Evolutionary conservation across 1,139 yeast species (phyloP).

Genomic region (Kurtzmaniella quercitrusa): DNA sequence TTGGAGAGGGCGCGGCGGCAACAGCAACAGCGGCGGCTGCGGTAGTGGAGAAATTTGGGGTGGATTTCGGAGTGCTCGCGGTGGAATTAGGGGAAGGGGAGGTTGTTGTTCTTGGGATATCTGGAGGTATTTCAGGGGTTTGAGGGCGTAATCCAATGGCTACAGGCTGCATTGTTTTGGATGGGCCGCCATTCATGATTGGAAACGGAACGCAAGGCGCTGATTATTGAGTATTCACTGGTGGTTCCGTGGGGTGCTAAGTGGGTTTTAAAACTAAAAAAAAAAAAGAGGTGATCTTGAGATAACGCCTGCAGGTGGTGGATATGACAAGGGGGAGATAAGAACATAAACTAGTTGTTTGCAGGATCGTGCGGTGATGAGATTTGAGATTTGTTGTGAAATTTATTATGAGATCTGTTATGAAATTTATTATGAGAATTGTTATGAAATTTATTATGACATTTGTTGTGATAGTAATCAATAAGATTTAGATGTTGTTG

Average conservation of each 20-base stretch:
- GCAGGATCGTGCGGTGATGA: no score
- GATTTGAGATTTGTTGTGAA: no score
- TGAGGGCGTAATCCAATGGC: not conserved
- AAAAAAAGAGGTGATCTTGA: no score
- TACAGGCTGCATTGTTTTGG: not conserved
- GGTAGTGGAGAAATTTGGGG: slow-evolving; percentile 1
- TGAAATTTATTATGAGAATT: no score
- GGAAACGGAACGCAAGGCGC: not conserved
- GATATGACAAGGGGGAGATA: no score
- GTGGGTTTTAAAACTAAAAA: no score
- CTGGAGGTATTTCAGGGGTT: not conserved
- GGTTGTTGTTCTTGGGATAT: not conserved
- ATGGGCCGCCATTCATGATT: not conserved
- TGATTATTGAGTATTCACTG: not conserved
- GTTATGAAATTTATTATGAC: no score
- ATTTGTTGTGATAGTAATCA: no score
- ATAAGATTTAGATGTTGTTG: no score
- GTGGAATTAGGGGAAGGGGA: not conserved
- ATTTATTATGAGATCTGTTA: no score
- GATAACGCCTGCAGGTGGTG: no score
- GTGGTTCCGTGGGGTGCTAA: not conserved
- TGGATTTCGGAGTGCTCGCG: slow-evolving; percentile 1
- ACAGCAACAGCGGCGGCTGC: not conserved
- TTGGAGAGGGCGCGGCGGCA: not conserved
- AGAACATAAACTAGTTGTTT: no score